Conservation (phyloP, 176 grass and related monocot species). For the Eleusine indica region DNA sequence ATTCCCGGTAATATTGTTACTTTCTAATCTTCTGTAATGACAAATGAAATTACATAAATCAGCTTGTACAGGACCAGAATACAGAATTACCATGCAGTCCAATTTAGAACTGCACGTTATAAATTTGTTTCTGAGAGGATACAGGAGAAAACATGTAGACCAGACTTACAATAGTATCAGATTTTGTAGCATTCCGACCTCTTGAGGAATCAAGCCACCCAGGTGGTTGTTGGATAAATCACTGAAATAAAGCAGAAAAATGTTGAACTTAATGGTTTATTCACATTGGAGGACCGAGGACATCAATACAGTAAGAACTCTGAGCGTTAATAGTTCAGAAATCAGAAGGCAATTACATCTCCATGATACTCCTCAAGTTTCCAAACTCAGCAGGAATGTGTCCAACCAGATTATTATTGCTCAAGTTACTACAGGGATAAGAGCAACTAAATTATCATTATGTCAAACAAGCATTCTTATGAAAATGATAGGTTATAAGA, state of each 20-base stretch:
- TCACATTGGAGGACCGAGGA: neutral
- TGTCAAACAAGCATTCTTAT: conserved; percentile 4
- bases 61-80: neutral
- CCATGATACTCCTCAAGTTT: conserved; percentile 92
- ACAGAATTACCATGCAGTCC: neutral
- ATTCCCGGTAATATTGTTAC: conserved; percentile 84
- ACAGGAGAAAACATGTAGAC: conserved; percentile 21
- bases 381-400: conserved; percentile 88
- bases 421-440: conserved; percentile 70
- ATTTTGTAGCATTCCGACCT: conserved; percentile 86
- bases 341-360: conserved; percentile 66
- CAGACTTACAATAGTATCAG: conserved; percentile 73
- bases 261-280: neutral
- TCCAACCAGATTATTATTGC: conserved; percentile 78
- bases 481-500: conserved; percentile 17
- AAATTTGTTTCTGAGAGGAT: neutral
- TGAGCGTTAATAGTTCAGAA: neutral
- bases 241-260: conserved; percentile 49
- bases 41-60: conserved; percentile 27
- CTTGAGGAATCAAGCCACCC: conserved; percentile 69
- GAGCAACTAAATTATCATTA: conserved; percentile 9
- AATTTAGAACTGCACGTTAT: conserved; percentile 6
- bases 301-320: conserved; percentile 11
- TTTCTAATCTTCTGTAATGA: conserved; percentile 72
- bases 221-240: conserved; percentile 71